Base-by-base conservation (phyloP, 1,139 yeast species). In the Sugiyamaella japonica region DNA sequence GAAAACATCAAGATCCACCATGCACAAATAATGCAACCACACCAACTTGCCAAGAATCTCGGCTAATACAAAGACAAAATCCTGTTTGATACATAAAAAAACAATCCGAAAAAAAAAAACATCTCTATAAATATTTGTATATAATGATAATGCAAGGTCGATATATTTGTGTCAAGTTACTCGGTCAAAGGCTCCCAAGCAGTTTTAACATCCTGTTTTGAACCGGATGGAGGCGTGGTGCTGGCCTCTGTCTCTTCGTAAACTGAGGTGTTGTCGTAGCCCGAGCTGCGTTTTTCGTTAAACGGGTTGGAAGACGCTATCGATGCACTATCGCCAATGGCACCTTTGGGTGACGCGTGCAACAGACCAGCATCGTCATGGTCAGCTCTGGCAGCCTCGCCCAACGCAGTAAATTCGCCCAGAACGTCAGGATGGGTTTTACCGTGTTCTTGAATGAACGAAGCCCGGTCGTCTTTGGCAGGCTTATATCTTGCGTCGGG, bases 401-500 rank as follows among this genome's bases (percentile, higher is more conserved):
- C 97, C 56, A 91, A 78, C 2, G 96, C 97, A 68, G 86, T 82
- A 60, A 91, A 78, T 73, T 90, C 97, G 45, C 63, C 70, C 16
- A 51, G 44, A 17, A 53, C 56, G 25, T 65, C 68, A 61, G 85
- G 79, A 62, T 85, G 89, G 50, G 75, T 70, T 60, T 84, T 86
- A 9, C 60, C 60, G 57, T 82, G 67, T 46, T 72, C 73, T 71
- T 57, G 83, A 78, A 84, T 80, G 72, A 93, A 93, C 29, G 97
- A 89, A 48, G 89, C 93, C 73, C 99, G 83, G 70, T 93, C 98
- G 70, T 93, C 99, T 70, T 85, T 88, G 83, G 91, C 87, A 63
- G 96, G 96, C 74, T 88, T 90, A 73, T 89, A 89, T 66, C 96
- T 80, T n/a, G 93, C 82, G 71, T 91, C 98, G 56, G 97, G 97